Conservation (phyloP, 306 rosid genomes). For the Senna tora region DNA sequence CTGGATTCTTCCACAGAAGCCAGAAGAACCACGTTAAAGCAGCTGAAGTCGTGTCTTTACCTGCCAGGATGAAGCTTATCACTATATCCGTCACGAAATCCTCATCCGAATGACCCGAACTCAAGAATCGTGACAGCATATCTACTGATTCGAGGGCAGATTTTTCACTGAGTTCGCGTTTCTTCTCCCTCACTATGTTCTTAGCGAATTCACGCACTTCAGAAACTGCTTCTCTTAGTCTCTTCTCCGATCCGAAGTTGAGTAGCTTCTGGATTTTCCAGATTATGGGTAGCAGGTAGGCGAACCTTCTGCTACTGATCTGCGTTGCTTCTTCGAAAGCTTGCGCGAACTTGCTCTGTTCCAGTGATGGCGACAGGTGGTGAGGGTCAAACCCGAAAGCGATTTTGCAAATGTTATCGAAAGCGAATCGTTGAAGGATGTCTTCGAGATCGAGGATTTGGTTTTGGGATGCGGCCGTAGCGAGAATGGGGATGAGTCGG, state of each 20-base stretch:
- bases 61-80: slow-evolving; percentile 67
- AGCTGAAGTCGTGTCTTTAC: slow-evolving; percentile 61
- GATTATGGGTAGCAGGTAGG: not conserved
- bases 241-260: slow-evolving; percentile 50
- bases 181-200: slow-evolving; percentile 49
- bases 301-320: slow-evolving; percentile 48
- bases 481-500: slow-evolving; percentile 57
- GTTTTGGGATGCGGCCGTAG: slow-evolving; percentile 12
- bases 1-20: slow-evolving; percentile 50
- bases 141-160: slow-evolving; percentile 43
- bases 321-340: slow-evolving; percentile 57
- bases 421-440: slow-evolving; percentile 68
- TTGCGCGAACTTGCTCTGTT: slow-evolving; percentile 45
- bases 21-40: slow-evolving; percentile 79
- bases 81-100: slow-evolving; percentile 54
- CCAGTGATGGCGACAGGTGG: slow-evolving; percentile 58
- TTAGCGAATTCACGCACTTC: slow-evolving; percentile 56
- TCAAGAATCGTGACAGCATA: slow-evolving; percentile 57
- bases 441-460: slow-evolving; percentile 54
- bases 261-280: slow-evolving; percentile 56
- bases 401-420: slow-evolving; percentile 68
- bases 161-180: slow-evolving; percentile 43
- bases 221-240: slow-evolving; percentile 15
- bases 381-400: slow-evolving; percentile 73
- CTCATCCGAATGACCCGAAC: slow-evolving; percentile 59